Base-by-base conservation (phyloP, 75 land plant genomes). In the Gnetum montanum region DNA sequence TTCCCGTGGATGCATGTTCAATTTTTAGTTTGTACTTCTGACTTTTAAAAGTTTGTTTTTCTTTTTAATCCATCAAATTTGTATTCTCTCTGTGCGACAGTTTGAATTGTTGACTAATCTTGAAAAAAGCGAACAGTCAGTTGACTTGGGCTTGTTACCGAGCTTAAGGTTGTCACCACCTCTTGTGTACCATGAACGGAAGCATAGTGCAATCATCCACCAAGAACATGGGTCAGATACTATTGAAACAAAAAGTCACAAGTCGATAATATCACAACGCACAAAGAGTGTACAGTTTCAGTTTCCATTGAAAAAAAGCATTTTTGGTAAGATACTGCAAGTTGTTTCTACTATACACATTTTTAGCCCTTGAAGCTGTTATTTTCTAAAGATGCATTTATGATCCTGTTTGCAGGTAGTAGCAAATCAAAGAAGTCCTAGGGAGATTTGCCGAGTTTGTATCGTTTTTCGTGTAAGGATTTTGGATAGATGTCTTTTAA, bases 141-240 rank as follows among this genome's bases (percentile, higher is more conserved):
- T 65, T 4, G 83, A 70, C 13, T 12, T 81, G 43, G 90, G 80
- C 27, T 70, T 64, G 51, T 19, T 71, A 51, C 83, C 85, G 46
- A 76, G 55, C 34, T 49, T 90, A 44, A 70, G 76, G 70, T 77
- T 90, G 55, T 72, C 91, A 31, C 96, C 96, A 46, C 96, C 96
- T 43, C 69, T 74, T 16, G 70, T 84, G 49, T 80, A 80, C 55
- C 84, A 84, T 68, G 83, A 84, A 23, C 55, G 10, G 8, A 80
- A 76, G 59, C 71, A 73, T 3, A 55, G 48, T 43, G 76, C 60
- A 23, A 54, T 57, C 46, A 37, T 31, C 29, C 53, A 71, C 27
- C 52, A 10, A 31, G 60, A 34, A 53, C 12, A 8, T 71, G 74
- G 46, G 78, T 67, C 67, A 67, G 59, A 19, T 74, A 68, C 19